phyloP scores from a whole-genome alignment of 768 basidiomycete species.

The Pleurotus citrinopileatus region DNA sequence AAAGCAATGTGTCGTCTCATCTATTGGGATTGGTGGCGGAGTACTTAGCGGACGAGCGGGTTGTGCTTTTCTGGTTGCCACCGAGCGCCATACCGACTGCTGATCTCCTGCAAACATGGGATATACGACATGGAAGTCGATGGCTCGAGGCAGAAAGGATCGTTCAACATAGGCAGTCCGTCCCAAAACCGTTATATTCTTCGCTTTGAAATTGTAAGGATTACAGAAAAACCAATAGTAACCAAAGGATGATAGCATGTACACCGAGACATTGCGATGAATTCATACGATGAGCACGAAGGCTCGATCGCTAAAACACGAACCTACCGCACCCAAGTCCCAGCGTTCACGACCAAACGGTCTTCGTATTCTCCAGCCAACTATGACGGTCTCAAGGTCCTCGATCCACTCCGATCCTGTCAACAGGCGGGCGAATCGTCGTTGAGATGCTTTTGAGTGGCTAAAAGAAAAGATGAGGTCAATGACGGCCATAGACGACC shows the following conservation, averaged over 20 bases:
- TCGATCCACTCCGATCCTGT: constrained; percentile 72
- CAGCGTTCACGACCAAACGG: constrained; percentile 40
- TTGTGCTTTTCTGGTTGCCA: neutral
- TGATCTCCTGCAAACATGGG: neutral
- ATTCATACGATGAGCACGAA: constrained; percentile 71
- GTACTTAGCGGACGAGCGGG: neutral
- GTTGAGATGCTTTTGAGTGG: constrained; percentile 87
- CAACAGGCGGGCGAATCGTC: constrained; percentile 65
- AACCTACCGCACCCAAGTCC: constrained; percentile 86
- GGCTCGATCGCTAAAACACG: constrained; percentile 40
- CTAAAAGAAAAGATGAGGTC: constrained; percentile 37
- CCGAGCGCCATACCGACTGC: neutral
- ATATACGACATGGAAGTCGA: neutral
- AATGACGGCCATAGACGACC: constrained; percentile 12
- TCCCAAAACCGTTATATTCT: neutral
- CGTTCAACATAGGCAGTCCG: neutral
- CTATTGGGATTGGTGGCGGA: neutral
- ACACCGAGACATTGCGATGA: constrained; percentile 91
- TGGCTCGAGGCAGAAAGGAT: neutral
- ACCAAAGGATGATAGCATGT: constrained; percentile 36
- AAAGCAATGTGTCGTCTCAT: neutral
- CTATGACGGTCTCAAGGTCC: constrained; percentile 86
- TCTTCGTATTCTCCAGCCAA: constrained; percentile 64
- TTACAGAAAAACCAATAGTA: constrained; percentile 15
- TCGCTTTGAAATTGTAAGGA: neutral